Evolutionary conservation across 106 monocot species (phyloP).

Genomic region (Acorus gramineus): DNA sequence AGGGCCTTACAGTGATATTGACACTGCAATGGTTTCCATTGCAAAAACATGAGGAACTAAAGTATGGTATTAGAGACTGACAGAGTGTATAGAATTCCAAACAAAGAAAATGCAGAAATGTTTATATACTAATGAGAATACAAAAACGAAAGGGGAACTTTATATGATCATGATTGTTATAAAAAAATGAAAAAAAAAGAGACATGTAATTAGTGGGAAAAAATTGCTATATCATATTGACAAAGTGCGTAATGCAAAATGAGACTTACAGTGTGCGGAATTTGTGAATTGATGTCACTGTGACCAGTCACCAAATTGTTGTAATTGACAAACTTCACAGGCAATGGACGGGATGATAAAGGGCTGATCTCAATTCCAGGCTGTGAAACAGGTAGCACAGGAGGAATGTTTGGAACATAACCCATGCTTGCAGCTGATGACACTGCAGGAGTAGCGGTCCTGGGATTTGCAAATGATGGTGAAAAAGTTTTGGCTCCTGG

Average conservation of each 20-base stretch:
- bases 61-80: too few species aligned
- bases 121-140: too few species aligned
- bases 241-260: neutral
- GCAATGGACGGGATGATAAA: constrained; percentile 11
- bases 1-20: too few species aligned
- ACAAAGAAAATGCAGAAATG: too few species aligned
- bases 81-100: too few species aligned
- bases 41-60: too few species aligned
- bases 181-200: too few species aligned
- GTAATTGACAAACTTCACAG: constrained; percentile 28
- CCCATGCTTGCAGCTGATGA: constrained; percentile 7
- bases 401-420: constrained; percentile 9
- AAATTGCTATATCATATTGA: too few species aligned
- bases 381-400: constrained; percentile 12
- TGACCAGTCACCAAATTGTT: constrained; percentile 20
- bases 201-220: too few species aligned
- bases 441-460: constrained; percentile 5
- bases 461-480: constrained; percentile 28
- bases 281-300: constrained; percentile 19
- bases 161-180: too few species aligned
- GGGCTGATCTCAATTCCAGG: constrained; percentile 16
- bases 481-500: constrained; percentile 41
- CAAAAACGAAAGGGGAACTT: too few species aligned
- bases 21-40: too few species aligned
- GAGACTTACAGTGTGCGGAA: constrained; percentile 28